phyloP scores from a whole-genome alignment of 306 rosid species.

The Purshia tridentata region DNA sequence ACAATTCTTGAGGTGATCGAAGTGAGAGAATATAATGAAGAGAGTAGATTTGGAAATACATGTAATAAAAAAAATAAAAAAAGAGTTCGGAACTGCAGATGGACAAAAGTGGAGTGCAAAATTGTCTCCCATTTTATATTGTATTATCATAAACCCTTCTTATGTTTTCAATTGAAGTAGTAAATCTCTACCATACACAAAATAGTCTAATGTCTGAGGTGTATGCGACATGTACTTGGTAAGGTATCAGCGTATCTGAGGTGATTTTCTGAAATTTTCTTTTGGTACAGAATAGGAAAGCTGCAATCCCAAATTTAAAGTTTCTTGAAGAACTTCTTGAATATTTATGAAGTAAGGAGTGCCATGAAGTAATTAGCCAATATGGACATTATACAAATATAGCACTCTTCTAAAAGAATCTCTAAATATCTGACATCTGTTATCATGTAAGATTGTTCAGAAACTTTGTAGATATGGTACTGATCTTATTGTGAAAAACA shows the following conservation, averaged over 20 bases:
- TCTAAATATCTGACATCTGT: neutral
- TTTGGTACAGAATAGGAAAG: neutral
- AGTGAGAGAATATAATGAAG: too few species aligned
- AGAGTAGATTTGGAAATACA: too few species aligned
- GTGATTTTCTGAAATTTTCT: neutral
- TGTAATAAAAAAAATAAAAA: neutral
- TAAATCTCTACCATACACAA: neutral
- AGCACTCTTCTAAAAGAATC: neutral
- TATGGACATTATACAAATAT: neutral
- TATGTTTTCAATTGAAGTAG: neutral
- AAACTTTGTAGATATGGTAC: neutral
- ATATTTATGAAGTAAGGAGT: neutral
- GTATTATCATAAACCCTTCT: neutral
- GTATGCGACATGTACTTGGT: neutral
- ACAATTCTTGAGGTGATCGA: too few species aligned
- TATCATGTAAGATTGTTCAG: neutral
- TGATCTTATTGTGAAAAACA: neutral
- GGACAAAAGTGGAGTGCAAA: too few species aligned
- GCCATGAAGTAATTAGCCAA: neutral
- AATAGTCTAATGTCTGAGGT: neutral
- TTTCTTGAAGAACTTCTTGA: neutral
- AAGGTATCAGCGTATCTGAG: neutral
- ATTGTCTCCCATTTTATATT: neutral
- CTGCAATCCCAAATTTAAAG: neutral
- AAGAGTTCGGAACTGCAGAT: neutral